These are phyloP conservation scores for Talaromyces sp. DNA, from an alignment of 2,329 filamentous ascomycete species.

Conservation along the genomic window DNA sequence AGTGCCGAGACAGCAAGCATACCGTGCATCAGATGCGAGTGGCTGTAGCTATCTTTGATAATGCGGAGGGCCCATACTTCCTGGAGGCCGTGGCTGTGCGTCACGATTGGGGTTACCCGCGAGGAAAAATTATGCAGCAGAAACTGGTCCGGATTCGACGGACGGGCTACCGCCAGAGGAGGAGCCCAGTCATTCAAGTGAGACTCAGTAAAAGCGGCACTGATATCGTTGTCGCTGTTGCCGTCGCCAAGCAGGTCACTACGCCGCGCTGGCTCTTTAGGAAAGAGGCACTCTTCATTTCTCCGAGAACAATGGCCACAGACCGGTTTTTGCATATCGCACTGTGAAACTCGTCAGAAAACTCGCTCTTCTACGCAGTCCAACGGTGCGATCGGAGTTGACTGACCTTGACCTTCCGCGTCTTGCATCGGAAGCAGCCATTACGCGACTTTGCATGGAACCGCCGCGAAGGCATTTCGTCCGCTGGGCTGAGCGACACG, in stretches of 20 bases:
- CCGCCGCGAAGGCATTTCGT: conserved; percentile 10
- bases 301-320: conserved; percentile 9
- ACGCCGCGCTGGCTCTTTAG: not conserved
- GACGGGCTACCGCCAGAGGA: not conserved
- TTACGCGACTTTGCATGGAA: conserved; percentile 11
- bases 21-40: conserved; percentile 10
- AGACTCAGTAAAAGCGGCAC: not conserved
- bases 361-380: not conserved
- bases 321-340: conserved; percentile 9
- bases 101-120: conserved; percentile 4
- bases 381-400: not conserved
- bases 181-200: not conserved
- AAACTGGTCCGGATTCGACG: not conserved
- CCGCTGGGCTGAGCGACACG: not conserved
- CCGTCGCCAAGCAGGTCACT: not conserved
- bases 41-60: not conserved
- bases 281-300: conserved; percentile 4
- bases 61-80: conserved; percentile 2
- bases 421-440: conserved; percentile 8
- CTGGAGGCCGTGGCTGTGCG: conserved; percentile 4
- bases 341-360: not conserved
- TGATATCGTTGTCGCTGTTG: not conserved
- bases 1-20: conserved; percentile 9
- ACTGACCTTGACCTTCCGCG: conserved; percentile 10
- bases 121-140: conserved; percentile 5